phyloP scores from a whole-genome alignment of 257 asterid genomes.

The Solanum medicagineum region DNA sequence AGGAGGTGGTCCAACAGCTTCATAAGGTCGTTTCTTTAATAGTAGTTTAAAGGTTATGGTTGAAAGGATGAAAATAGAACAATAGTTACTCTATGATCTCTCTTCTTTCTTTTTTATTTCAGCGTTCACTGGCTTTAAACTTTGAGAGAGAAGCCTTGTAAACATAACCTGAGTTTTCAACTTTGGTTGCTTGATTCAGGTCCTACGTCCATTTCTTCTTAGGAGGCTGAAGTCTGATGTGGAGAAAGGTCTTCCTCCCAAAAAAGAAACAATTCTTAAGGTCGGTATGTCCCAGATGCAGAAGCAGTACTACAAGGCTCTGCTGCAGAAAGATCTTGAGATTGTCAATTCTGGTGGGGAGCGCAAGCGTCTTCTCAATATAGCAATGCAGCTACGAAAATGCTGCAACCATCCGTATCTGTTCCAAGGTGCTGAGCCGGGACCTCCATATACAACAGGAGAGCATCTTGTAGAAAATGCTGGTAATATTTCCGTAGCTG shows the following conservation, averaged over 20 bases:
- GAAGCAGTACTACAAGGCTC: constrained; percentile 81
- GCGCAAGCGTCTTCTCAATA: constrained; percentile 94
- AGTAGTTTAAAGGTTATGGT: background rate
- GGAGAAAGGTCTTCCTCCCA: constrained; percentile 99
- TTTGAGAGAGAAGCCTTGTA: background rate
- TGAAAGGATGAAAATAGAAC: background rate
- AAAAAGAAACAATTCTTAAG: constrained; percentile 96
- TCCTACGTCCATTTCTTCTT: constrained; percentile 92
- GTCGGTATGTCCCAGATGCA: constrained; percentile 99
- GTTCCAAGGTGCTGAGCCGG: constrained; percentile 98
- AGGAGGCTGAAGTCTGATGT: constrained; percentile 98
- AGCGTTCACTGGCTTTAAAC: background rate
- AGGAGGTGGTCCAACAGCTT: constrained; percentile 99
- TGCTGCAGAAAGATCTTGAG: constrained; percentile 97
- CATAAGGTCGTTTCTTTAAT: constrained; percentile 64
- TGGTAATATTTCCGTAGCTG: constrained; percentile 33
- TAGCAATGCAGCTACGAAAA: constrained; percentile 98
- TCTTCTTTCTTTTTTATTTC: background rate
- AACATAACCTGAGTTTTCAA: background rate
- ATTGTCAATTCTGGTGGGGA: constrained; percentile 99
- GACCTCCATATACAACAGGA: constrained; percentile 6
- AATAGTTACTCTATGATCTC: background rate
- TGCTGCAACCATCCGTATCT: constrained; percentile 98
- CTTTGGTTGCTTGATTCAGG: constrained; percentile 24
- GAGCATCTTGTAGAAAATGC: constrained; percentile 53